Percentiles rank a stretch among this genome's conserved stretches.
These are phyloP conservation scores for Bisporella sp. DNA, from an alignment of 2,329 filamentous ascomycete species.

Conservation along the genomic window DNA sequence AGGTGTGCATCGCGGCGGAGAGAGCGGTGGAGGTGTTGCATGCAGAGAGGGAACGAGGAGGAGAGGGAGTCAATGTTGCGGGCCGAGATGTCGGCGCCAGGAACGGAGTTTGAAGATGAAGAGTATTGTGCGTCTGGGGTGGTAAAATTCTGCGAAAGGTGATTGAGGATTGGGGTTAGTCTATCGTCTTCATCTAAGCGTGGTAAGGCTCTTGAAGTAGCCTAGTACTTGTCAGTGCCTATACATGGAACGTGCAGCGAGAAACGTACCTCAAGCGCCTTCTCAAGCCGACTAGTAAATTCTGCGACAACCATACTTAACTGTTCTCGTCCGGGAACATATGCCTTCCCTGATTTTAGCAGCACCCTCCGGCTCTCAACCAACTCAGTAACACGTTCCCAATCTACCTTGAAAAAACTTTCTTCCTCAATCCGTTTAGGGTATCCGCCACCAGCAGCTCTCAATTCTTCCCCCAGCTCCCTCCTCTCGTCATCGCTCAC, in stretches of 20 bases:
- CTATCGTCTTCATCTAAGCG: slow-evolving; percentile 95
- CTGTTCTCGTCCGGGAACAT: slow-evolving; percentile 82
- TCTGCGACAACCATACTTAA: slow-evolving; percentile 83
- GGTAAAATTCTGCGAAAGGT: slow-evolving; percentile 94
- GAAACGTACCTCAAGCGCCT: slow-evolving; percentile 65
- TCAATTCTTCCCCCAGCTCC: slow-evolving; percentile 23
- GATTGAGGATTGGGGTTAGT: slow-evolving; percentile 64
- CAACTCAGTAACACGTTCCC: slow-evolving; percentile 85
- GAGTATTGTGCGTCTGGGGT: slow-evolving; percentile 82
- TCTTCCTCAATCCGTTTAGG: slow-evolving; percentile 61
- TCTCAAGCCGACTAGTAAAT: slow-evolving; percentile 73
- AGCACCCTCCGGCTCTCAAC: slow-evolving; percentile 75
- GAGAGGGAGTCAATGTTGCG: slow-evolving; percentile 73
- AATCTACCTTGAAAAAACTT: slow-evolving; percentile 93
- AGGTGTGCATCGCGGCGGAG: slow-evolving; percentile 83
- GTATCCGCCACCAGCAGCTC: slow-evolving; percentile 25
- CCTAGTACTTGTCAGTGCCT: slow-evolving; percentile 35
- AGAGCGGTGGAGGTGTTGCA: slow-evolving; percentile 83
- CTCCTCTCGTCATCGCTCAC: slow-evolving; percentile 74
- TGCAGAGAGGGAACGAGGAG: slow-evolving; percentile 83
- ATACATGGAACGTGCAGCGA: not conserved
- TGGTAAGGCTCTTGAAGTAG: slow-evolving; percentile 85
- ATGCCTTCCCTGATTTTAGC: slow-evolving; percentile 76
- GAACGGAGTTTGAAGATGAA: slow-evolving; percentile 54
- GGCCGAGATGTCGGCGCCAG: slow-evolving; percentile 69